Base-by-base conservation (phyloP, 2,329 filamentous ascomycete species). In the Talaromyces albobiverticillius region DNA sequence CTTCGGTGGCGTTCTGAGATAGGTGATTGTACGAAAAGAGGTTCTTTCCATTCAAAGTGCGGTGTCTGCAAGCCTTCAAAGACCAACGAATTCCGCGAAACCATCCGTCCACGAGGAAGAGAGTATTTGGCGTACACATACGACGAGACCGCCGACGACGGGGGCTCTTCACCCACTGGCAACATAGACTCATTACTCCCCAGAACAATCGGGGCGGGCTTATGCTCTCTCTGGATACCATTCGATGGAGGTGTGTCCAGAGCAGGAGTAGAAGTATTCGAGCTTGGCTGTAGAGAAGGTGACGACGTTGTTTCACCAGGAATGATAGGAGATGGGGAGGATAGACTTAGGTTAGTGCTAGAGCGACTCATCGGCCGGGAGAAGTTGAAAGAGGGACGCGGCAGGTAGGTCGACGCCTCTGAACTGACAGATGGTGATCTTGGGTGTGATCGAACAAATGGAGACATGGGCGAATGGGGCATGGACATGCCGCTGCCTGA, bases 81-180 rank as follows among this genome's bases (percentile, higher is more conserved):
- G 11, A 84, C 76, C 11, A 80, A 69, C 1, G 86, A 86, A 36
- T 83, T 80, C 55, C 90, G 81, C 57, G 95, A 86, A 6, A 95
- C 72, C 31, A 82, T 80, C 67, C 94, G 89, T 13, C 93, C 93
- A 57, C 93, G 83, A 1, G 94, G 93, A 26, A 97, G 77, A 1
- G 83, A 77, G 65, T 91, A 96, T 57, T 89, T 95, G 7, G 90
- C 87, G 68, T 96, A 94, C 14, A 89, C 88, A 67, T 95, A 95
- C 0, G 91, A 90, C 0, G 87, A 80, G 2, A 84, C 82, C 1
- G 79, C 79, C 7, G 76, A 71, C 1, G 64, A 65, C 3, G 67
- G 70, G 1, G 70, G 64, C 13, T 58, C 58, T 36, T 71, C 64
- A 13, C 43, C 45, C 22, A 60, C 59, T 36, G 56, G 55, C 4